Conservation (phyloP, 257 asterid species). For the Osmanthus fragrans region DNA sequence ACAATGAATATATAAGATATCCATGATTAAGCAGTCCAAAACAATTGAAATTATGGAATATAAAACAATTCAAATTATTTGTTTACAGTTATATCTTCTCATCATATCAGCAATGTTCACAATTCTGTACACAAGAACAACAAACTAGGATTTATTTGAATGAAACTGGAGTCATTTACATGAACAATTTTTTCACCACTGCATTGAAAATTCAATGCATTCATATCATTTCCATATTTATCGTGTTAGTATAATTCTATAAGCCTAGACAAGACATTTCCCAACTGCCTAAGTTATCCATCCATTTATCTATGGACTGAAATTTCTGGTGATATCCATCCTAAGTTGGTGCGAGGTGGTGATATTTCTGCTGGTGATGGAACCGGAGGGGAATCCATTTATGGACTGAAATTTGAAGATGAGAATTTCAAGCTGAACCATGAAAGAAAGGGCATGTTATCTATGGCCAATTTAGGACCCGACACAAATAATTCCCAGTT, state of each 20-base stretch:
- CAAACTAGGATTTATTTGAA: not conserved
- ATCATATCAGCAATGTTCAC: not conserved
- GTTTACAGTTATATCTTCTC: not conserved
- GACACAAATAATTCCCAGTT: constrained; percentile 89
- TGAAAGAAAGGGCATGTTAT: constrained; percentile 89
- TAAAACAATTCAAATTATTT: too few relatives aligned
- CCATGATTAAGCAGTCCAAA: too few relatives aligned
- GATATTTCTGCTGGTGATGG: constrained; percentile 93
- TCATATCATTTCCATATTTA: not conserved
- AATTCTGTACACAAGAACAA: not conserved
- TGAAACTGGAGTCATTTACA: not conserved
- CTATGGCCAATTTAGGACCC: constrained; percentile 94
- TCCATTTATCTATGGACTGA: too few relatives aligned
- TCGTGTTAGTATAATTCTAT: not conserved
- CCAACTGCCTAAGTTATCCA: not conserved
- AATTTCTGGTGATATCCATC: too few relatives aligned
- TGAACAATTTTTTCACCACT: not conserved
- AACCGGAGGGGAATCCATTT: constrained; percentile 92
- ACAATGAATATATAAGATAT: too few relatives aligned
- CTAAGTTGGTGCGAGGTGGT: constrained; percentile 98
- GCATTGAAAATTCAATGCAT: not conserved
- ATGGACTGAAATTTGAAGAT: constrained; percentile 85
- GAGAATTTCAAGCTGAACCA: constrained; percentile 83
- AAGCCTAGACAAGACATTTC: not conserved
- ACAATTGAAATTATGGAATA: too few relatives aligned